Conservation (phyloP, 2,329 filamentous ascomycete genomes). For the Cytospora mali region DNA sequence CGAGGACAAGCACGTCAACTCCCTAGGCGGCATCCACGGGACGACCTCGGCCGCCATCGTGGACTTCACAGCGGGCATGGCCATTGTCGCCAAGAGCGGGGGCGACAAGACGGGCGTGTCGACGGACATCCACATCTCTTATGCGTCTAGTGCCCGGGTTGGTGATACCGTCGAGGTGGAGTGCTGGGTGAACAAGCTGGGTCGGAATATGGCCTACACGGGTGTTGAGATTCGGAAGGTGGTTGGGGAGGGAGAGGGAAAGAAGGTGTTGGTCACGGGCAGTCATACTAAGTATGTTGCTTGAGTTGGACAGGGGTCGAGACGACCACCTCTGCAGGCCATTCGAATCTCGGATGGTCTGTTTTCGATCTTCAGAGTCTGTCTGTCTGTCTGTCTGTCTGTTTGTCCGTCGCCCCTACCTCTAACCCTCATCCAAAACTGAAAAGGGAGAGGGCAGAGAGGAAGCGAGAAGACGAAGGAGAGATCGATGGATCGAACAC, state of each 20-base stretch:
- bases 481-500: too few relatives aligned
- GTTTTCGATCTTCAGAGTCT: too few relatives aligned
- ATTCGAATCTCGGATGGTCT: too few relatives aligned
- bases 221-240: conserved; percentile 66
- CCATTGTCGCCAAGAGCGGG: conserved; percentile 68
- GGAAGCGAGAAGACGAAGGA: background rate
- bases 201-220: conserved; percentile 69
- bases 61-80: conserved; percentile 74
- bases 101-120: conserved; percentile 67
- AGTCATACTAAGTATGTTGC: conserved; percentile 30
- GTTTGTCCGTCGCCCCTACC: too few relatives aligned
- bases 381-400: too few relatives aligned
- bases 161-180: conserved; percentile 72
- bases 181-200: conserved; percentile 66
- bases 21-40: conserved; percentile 68
- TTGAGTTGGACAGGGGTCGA: background rate
- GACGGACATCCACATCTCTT: conserved; percentile 74
- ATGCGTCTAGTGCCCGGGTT: conserved; percentile 62
- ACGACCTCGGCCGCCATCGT: conserved; percentile 71
- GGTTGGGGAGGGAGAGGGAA: conserved; percentile 30
- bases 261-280: conserved; percentile 28
- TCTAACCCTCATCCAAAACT: too few relatives aligned
- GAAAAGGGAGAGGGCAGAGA: too few relatives aligned
- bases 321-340: background rate
- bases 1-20: conserved; percentile 64